phyloP scores from a whole-genome alignment of 257 asterid species.

The Cinchona pubescens region DNA sequence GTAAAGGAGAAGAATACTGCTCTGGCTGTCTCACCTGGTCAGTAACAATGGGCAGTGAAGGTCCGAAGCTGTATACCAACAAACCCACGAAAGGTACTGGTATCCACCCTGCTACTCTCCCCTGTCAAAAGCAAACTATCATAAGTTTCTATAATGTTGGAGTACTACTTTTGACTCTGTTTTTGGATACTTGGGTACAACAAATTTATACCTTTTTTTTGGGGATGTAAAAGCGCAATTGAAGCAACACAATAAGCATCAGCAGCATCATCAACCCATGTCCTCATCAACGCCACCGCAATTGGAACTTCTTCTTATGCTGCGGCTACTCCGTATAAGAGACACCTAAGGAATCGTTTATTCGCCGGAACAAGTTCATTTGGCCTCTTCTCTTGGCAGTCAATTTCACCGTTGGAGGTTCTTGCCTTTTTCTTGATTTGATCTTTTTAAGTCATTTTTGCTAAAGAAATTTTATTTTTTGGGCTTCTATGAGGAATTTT shows the following conservation, averaged over 20 bases:
- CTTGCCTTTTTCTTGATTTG: neutral
- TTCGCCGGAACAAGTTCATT: slow-evolving; percentile 61
- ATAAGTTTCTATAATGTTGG: too few relatives aligned
- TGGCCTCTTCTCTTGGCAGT: slow-evolving; percentile 69
- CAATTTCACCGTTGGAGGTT: slow-evolving; percentile 81
- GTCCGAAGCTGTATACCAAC: slow-evolving; percentile 52
- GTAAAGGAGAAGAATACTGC: too few relatives aligned
- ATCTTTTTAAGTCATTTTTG: neutral
- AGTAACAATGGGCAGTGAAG: slow-evolving; percentile 47
- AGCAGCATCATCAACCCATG: slow-evolving; percentile 34
- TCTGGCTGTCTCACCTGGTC: neutral
- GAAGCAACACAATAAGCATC: slow-evolving; percentile 40
- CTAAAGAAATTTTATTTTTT: neutral
- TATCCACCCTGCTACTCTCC: too few relatives aligned
- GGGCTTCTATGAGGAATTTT: neutral
- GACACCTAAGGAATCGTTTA: slow-evolving; percentile 53
- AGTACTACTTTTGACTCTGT: neutral
- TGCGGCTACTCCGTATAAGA: slow-evolving; percentile 38
- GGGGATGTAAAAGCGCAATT: slow-evolving; percentile 41
- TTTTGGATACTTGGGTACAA: too few relatives aligned
- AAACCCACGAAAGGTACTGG: slow-evolving; percentile 65
- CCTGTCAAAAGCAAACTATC: too few relatives aligned
- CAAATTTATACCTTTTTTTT: slow-evolving; percentile 6
- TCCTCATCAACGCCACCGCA: slow-evolving; percentile 35
- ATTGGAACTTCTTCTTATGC: slow-evolving; percentile 23